These are phyloP conservation scores for Eucalyptus victrix DNA, from an alignment of 345 rosid genomes.

Conservation along the genomic window DNA sequence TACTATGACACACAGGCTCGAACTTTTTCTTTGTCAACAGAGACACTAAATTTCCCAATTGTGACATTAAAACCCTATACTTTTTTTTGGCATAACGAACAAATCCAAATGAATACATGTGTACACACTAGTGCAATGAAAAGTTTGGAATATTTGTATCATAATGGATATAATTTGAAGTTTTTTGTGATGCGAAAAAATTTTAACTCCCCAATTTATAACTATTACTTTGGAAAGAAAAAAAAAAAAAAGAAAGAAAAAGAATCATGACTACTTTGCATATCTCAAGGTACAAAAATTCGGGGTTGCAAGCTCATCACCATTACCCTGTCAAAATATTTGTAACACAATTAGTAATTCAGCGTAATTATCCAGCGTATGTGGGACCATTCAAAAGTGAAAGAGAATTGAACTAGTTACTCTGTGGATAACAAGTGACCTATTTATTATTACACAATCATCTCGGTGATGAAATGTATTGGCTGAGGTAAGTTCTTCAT, in stretches of 20 bases:
- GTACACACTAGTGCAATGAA: too few relatives aligned
- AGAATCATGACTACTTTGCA: not conserved
- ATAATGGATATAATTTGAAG: too few relatives aligned
- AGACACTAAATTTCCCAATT: not conserved
- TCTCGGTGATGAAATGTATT: not conserved
- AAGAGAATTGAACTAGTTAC: not conserved
- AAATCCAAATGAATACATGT: too few relatives aligned
- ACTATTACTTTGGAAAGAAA: too few relatives aligned
- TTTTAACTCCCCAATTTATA: not conserved
- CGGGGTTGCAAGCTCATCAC: not conserved
- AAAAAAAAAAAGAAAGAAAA: too few relatives aligned
- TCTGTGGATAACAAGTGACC: not conserved
- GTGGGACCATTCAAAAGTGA: not conserved
- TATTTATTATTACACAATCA: not conserved
- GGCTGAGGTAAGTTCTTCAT: not conserved
- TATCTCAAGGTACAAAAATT: not conserved
- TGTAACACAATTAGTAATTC: too few relatives aligned
- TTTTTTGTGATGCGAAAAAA: not conserved
- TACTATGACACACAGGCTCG: too few relatives aligned
- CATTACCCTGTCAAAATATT: not conserved
- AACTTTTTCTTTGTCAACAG: not conserved
- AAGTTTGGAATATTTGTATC: too few relatives aligned
- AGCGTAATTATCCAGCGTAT: fast-evolving
- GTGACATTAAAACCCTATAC: not conserved
- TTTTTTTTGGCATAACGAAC: too few relatives aligned